Evolutionary conservation across 1,284 basidiomycete species (phyloP), one percentile per base, ranked within the genome.

Genomic region (Irpex rosettiformis): DNA sequence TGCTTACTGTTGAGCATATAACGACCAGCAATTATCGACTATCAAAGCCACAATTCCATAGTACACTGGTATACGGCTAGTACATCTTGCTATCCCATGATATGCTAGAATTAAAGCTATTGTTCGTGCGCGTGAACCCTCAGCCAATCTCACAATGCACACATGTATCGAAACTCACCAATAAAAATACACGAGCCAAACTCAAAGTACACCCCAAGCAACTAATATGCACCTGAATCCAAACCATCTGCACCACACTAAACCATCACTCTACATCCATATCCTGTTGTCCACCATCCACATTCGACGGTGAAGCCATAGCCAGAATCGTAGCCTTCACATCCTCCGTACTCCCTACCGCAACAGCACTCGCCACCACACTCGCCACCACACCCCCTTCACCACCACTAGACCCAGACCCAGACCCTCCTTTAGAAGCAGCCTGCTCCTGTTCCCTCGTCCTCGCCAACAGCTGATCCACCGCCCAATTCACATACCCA

Each of bases 401-500:
- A 10, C 13, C 8, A 67, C 65, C 54, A 65, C 66, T 8, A 62
- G 66, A 2, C 57, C 53, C 3, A 65, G n/a, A n/a, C n/a, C 33
- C 33, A 37, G 10, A 5, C 13, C 30, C 30, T 5, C 30, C 30
- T 6, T 33, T 33, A 33, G 6, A 5, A 33, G 6, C 30, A 33
- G 30, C 72, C 56, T 72, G 73, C 22, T 67, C 73, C 43, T 71
- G 72, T 25, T 73, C 72, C 60, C 75, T 79, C n/a, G 78, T 73
- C 33, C 74, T 79, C 54, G 74, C 73, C 55, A 84, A 67, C 10
- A 89, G 70, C 65, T 85, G 79, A 13, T 75, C 75, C 1, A 83
- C 75, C 1, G 85, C 86, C 88, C 88, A 91, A 60, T 83, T 83
- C 6, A 83, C 66, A 68, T 91, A 91, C 5, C 87, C 88, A 0